Evolutionary conservation across 148 eudicot genomes (phyloP), one percentile per base, ranked within the genome.

Genomic region (Simmondsia chinensis): DNA sequence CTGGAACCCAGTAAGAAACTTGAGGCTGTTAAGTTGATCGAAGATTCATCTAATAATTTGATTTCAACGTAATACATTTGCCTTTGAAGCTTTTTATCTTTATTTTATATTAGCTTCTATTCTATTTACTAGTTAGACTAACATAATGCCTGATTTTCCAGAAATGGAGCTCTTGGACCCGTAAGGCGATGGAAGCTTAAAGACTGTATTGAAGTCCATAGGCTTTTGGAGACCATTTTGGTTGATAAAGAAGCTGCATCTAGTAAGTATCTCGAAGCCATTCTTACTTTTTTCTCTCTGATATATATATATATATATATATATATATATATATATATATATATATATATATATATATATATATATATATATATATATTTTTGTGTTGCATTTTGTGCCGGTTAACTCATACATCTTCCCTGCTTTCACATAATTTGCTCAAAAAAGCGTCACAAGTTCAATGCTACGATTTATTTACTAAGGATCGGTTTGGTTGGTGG

Each of bases 201-300:
- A 48, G 94, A 82, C 57, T 79, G 86, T 50, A 56, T 79, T 62
- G 73, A 83, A 29, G 81, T 82, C 23, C 94, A 91, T 67, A 85
- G 69, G 54, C 79, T 85, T 33, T 65, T 91, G 43, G 75, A 54
- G 31, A 54, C 47, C 23, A 40, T 52, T 50, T 61, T 82, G 25
- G 43, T 42, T 54, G 95, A 91, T 43, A 70, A 50, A 25, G 86
- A 79, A 56, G 89, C 88, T 50, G 77, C 94, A 45, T 68, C 59
- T 36, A 77, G 99, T 91, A 70, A 68, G 94, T 72, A 18, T 24
- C 42, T 20, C 10, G 12, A 25, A 7, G 17, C 26, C 20, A 40
- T 60, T 38, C 27, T n/a, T n/a, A n/a, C n/a, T n/a, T n/a, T n/a
- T n/a, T n/a, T n/a, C n/a, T n/a, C n/a, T n/a, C n/a, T n/a, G n/a